These are phyloP conservation scores for Fusarium devonianum DNA, from an alignment of 2,329 filamentous ascomycete species.

Conservation along the genomic window DNA sequence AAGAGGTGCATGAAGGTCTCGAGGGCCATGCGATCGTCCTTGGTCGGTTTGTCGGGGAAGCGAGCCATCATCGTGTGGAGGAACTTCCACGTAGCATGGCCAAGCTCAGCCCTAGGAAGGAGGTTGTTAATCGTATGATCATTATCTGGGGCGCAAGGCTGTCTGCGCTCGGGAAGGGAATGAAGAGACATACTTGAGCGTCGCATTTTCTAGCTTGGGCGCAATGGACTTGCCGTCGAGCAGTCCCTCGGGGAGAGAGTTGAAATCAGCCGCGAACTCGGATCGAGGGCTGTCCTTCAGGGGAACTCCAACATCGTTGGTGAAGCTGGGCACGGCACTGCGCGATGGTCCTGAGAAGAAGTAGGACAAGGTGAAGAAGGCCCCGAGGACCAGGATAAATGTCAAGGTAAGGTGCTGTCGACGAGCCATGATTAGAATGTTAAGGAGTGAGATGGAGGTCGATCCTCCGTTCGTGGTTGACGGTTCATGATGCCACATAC, in stretches of 20 bases:
- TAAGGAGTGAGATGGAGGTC: conserved; percentile 35
- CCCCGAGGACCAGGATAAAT: conserved; percentile 61
- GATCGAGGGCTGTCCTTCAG: conserved; percentile 39
- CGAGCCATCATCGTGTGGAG: conserved; percentile 75
- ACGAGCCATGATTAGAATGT: conserved; percentile 55
- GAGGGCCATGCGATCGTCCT: conserved; percentile 68
- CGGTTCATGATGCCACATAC: conserved; percentile 34
- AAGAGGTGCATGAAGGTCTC: conserved; percentile 72
- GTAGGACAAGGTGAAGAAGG: conserved; percentile 66
- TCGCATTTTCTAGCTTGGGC: conserved; percentile 83
- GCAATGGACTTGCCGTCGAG: conserved; percentile 76
- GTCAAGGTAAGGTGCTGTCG: conserved; percentile 61
- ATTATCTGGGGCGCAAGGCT: neutral
- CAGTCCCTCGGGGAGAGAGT: conserved; percentile 54
- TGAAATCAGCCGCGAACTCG: conserved; percentile 50
- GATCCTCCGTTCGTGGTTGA: conserved; percentile 33
- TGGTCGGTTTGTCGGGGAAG: conserved; percentile 70
- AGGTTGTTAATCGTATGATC: conserved; percentile 15
- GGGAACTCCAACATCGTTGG: conserved; percentile 33
- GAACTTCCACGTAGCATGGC: conserved; percentile 73
- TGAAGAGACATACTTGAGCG: conserved; percentile 66
- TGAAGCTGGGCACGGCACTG: conserved; percentile 29
- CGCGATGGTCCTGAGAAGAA: conserved; percentile 59
- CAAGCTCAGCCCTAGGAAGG: conserved; percentile 64
- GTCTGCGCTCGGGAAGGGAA: neutral